Evolutionary conservation across 495 filamentous ascomycete genomes (phyloP).

Genomic region (Copromyces sp.): DNA sequence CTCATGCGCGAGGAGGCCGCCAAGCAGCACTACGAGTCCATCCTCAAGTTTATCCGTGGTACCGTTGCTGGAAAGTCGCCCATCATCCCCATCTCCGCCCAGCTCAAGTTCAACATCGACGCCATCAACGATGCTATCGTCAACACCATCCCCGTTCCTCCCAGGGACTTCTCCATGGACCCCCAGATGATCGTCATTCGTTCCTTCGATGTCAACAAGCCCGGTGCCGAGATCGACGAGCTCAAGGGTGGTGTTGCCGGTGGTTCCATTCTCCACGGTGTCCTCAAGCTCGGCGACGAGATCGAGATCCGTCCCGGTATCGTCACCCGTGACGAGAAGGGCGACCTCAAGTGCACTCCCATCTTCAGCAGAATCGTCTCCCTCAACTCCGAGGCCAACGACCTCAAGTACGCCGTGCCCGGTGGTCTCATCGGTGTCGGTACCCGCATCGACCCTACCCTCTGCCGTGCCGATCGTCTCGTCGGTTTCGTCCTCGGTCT

Average conservation of each 20-base stretch:
- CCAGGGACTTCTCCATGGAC: conserved; percentile 76
- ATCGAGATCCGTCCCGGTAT: conserved; percentile 97
- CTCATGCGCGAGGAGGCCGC: conserved; percentile 91
- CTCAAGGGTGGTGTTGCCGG: conserved; percentile 98
- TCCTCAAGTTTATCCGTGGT: conserved; percentile 93
- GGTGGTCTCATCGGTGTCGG: conserved; percentile 96
- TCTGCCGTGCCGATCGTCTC: conserved; percentile 96
- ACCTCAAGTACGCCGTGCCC: conserved; percentile 93
- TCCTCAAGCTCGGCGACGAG: conserved; percentile 91
- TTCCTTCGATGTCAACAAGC: conserved; percentile 99
- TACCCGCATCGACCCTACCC: conserved; percentile 90
- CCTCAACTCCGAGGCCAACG: conserved; percentile 94
- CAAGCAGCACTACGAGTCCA: conserved; percentile 85
- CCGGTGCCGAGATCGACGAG: conserved; percentile 98
- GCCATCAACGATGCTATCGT: conserved; percentile 92
- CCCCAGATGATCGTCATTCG: conserved; percentile 98
- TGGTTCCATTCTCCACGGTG: conserved; percentile 90
- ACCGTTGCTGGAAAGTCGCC: conserved; percentile 93
- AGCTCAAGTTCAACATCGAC: conserved; percentile 99
- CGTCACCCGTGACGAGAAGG: conserved; percentile 85
- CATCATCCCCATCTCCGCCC: conserved; percentile 95
- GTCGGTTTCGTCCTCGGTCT: conserved; percentile 97
- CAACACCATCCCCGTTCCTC: conserved; percentile 82
- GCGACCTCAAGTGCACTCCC: conserved; percentile 87
- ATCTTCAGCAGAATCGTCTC: conserved; percentile 93